These are phyloP conservation scores for Lepidium didymum DNA, from an alignment of 345 rosid genomes.

Conservation along the genomic window DNA sequence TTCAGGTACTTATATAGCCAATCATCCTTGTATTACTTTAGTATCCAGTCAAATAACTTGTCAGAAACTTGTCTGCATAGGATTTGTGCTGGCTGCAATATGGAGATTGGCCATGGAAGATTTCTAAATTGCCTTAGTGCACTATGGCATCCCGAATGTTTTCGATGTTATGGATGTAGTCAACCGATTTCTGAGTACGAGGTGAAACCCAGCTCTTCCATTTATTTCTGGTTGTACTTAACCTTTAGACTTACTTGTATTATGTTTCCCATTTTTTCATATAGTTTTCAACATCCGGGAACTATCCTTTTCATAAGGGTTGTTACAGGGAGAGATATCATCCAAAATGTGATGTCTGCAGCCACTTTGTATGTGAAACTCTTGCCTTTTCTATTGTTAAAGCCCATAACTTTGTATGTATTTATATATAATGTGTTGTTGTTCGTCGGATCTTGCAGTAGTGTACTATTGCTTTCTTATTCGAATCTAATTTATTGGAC, in stretches of 20 bases:
- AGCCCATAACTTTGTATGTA: neutral
- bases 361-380: slow-evolving; percentile 57
- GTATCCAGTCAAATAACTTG: neutral
- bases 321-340: slow-evolving; percentile 85
- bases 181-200: slow-evolving; percentile 81
- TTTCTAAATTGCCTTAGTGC: slow-evolving; percentile 71
- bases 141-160: slow-evolving; percentile 96
- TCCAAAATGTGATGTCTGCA: slow-evolving; percentile 98
- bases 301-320: slow-evolving; percentile 74
- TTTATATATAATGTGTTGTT: neutral
- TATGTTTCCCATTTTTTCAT: slow-evolving; percentile 16
- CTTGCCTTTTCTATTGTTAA: neutral
- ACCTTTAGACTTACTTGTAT: neutral
- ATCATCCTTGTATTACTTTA: neutral
- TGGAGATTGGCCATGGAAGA: slow-evolving; percentile 86
- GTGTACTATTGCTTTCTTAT: slow-evolving; percentile 13
- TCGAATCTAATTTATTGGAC: slow-evolving; percentile 32
- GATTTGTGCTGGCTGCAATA: slow-evolving; percentile 89
- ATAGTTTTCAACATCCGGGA: slow-evolving; percentile 81
- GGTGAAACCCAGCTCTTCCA: slow-evolving; percentile 38
- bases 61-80: slow-evolving; percentile 35
- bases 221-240: neutral
- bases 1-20: slow-evolving; percentile 49
- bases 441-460: slow-evolving; percentile 4
- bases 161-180: slow-evolving; percentile 73